phyloP scores from a whole-genome alignment of 208 protist species.

The Entamoeba moshkovskii region DNA sequence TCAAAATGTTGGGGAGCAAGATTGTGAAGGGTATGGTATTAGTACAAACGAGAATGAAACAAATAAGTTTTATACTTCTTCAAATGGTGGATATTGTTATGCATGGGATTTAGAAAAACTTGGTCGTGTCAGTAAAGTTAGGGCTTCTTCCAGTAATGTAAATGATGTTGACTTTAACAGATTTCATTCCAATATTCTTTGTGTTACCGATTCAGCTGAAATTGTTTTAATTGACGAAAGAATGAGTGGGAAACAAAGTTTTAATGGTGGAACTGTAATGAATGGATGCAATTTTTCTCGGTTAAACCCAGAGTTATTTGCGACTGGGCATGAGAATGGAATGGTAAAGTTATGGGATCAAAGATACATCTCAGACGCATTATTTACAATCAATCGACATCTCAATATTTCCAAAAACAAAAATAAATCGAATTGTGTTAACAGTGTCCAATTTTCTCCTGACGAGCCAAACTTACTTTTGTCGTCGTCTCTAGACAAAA shows the following conservation, averaged over 20 bases:
- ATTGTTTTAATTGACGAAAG: background rate
- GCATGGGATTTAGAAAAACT: background rate
- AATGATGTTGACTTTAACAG: background rate
- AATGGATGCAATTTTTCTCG: background rate
- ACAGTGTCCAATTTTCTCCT: background rate
- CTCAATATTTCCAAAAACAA: too few relatives aligned
- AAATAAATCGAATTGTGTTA: background rate
- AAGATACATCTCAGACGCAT: background rate
- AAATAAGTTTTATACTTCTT: background rate
- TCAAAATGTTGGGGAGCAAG: background rate
- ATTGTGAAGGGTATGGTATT: background rate
- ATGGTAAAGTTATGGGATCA: background rate
- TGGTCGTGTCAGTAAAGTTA: background rate
- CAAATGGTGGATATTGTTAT: background rate
- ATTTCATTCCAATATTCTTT: background rate
- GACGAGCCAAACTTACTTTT: background rate
- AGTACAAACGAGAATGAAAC: background rate
- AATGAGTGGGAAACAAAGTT: too few relatives aligned
- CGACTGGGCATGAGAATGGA: background rate
- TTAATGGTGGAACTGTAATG: background rate
- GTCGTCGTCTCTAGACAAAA: background rate
- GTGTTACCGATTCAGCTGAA: background rate
- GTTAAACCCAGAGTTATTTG: background rate
- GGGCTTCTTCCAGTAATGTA: background rate
- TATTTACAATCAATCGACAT: background rate